A percentile compares a stretch with the other conserved stretches of the same genome.
These are phyloP conservation scores for Prosopis cineraria DNA, from an alignment of 306 rosid genomes.

Conservation along the genomic window DNA sequence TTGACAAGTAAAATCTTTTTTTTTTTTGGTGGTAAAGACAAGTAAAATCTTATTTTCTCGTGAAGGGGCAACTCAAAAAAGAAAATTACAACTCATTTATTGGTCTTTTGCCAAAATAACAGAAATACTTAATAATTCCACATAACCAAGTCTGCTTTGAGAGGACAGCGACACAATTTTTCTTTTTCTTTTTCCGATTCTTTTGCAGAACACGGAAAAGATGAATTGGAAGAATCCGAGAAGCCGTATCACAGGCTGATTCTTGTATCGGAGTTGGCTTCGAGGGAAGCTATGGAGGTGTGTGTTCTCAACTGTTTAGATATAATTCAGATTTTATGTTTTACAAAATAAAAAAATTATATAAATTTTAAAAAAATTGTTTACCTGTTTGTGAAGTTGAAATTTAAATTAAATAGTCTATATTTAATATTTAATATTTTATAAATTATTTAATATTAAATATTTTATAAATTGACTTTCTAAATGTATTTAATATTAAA, in stretches of 20 bases:
- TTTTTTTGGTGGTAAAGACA: not conserved
- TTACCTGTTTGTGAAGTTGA: too few species aligned
- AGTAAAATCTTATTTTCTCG: not conserved
- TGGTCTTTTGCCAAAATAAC: not conserved
- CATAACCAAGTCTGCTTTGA: not conserved
- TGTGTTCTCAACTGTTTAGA: too few species aligned
- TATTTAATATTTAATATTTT: too few species aligned
- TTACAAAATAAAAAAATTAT: too few species aligned
- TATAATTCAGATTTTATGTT: too few species aligned
- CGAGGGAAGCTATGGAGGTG: too few species aligned
- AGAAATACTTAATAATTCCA: slow-evolving; percentile 16
- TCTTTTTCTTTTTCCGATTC: not conserved
- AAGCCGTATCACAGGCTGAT: slow-evolving; percentile 36
- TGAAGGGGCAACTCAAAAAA: not conserved
- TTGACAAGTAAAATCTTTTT: not conserved
- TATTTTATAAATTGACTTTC: too few species aligned
- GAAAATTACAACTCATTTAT: not conserved
- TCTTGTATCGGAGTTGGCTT: too few species aligned
- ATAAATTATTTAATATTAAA: too few species aligned
- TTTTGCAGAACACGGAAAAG: slow-evolving; percentile 28
- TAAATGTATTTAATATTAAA: too few species aligned
- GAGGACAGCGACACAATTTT: not conserved
- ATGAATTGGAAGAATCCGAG: slow-evolving; percentile 47
- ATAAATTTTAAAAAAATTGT: too few species aligned
- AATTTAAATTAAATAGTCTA: too few species aligned